Base-by-base conservation (phyloP, 257 asterid species). In the Fraxinus anomala region DNA sequence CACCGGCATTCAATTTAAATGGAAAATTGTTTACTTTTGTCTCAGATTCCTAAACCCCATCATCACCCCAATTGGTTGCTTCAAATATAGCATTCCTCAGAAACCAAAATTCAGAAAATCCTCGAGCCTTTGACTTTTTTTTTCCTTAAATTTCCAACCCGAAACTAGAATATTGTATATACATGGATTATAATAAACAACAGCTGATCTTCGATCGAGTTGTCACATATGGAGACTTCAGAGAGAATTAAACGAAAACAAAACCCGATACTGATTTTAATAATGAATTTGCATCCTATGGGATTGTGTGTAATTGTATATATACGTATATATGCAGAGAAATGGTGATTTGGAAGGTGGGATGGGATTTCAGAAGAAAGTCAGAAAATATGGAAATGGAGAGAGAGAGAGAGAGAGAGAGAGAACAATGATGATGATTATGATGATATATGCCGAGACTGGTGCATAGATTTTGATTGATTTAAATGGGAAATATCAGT, bases 1-100 rank as follows among this genome's bases (percentile, higher is more conserved):
- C 82, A 79, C 90, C 74, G 68, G 82, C 92, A 89, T 81, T 83
- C 86, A 83, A 74, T 73, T 83, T 81, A 2, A 51, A 74, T 44
- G n/a, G 70, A 39, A 77, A 72, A 66, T 36, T 21, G 39, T 40
- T 47, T 74, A 78, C 72, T 70, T 19, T n/a, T 76, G 23, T 26
- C 65, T 71, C 47, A 59, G 19, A 68, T 80, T 84, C 70, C 75
- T 72, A 40, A 73, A 83, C 72, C 81, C 76, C 81, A 70, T 80
- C 82, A 70, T 61, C 77, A 77, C 81, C 86, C 83, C 73, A 72
- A 77, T 74, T 73, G 80, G 84, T 28, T 71, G 82, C 81, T 82
- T 84, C 86, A 81, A 81, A 80, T 71, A 84, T 17, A 82, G 79
- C 91, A 89, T 85, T 79, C 70, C 59, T 44, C 72, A 19, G 30